Evolutionary conservation across 352 stramenopile species (phyloP), one percentile per base, ranked within the genome.

Genomic region (Pythium angustatum): DNA sequence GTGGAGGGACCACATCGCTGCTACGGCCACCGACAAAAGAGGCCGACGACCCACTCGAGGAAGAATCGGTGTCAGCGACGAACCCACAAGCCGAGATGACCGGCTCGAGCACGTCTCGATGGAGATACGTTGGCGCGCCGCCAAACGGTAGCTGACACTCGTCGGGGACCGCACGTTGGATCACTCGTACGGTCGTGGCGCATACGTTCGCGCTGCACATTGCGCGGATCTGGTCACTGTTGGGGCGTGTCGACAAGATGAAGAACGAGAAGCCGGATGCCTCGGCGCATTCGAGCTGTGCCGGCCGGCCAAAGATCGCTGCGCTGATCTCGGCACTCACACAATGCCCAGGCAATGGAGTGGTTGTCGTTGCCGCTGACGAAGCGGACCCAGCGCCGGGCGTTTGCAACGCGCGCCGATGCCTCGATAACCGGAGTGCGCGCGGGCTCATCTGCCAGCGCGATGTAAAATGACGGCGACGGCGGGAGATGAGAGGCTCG

Each of bases 61-160:
- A 38, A 26, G 47, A 40, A 5, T 28, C 17, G 47, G 27, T 53
- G 3, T 19, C 17, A 24, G 38, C 15, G 45, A 22, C 11, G 21
- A 31, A 56, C 10, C 3, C 12, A 21, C 49, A 56, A 0, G 49
- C 21, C 31, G 17, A 11, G 26, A 31, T 10, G 2, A 56, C 49
- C 0, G 49, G 49, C 7, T 44, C 19, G 49, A 56, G 33, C 28
- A 56, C 31, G 31, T 56, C 49, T 19, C 31, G 49, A 21, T 56
- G 44, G 12, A 56, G 49, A 21, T 44, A 56, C 30, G 31, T 28
- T 3, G 49, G 8, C 9, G 17, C 10, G 30, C 49, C 49, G 19
- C 49, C 49, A 21, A 44, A 44, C 30, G 49, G 30, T 3, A 58
- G 51, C 14, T 58, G 51, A 27, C 53, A 60, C n/a, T 60, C 53